These are phyloP conservation scores for Cladophialophora bantiana DNA, from an alignment of 2,329 filamentous ascomycete genomes.

Conservation along the genomic window DNA sequence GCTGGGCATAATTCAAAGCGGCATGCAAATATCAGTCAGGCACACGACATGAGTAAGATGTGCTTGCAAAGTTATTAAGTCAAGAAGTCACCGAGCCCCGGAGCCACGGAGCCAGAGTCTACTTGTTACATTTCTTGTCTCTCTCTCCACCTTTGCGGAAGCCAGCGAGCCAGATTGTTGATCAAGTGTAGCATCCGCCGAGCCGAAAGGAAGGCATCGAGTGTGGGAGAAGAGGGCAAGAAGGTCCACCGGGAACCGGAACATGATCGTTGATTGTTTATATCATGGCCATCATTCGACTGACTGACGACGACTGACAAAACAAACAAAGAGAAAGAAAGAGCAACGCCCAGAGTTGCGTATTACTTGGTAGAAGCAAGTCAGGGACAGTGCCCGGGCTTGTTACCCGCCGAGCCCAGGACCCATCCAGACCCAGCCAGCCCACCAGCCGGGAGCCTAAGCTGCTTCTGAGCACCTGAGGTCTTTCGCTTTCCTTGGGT, in stretches of 20 bases:
- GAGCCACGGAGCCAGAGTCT: not conserved
- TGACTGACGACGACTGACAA: constrained; percentile 1
- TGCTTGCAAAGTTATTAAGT: constrained; percentile 3
- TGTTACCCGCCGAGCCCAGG: not conserved
- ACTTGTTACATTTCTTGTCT: not conserved
- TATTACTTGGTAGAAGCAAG: too few relatives aligned
- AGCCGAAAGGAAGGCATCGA: constrained; percentile 10
- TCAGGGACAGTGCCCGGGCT: too few relatives aligned
- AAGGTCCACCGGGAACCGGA: too few relatives aligned
- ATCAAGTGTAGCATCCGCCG: constrained; percentile 10
- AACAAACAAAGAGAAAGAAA: not conserved
- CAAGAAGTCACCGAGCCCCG: not conserved
- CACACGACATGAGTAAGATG: constrained; percentile 27
- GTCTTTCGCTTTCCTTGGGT: constrained; percentile 19
- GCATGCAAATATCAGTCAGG: constrained; percentile 10
- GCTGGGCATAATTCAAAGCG: not conserved
- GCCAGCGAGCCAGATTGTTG: constrained; percentile 5
- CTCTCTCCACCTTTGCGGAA: constrained; percentile 1
- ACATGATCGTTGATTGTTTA: not conserved
- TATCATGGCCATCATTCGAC: constrained; percentile 5
- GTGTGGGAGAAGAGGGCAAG: not conserved
- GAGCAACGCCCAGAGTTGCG: not conserved
- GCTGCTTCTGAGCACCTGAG: constrained; percentile 2
- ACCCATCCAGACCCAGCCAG: too few relatives aligned
- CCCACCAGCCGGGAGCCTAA: constrained; percentile 3